Evolutionary conservation across 139 green algal genomes (phyloP).

Genomic region (Chlamydomonas applanata): DNA sequence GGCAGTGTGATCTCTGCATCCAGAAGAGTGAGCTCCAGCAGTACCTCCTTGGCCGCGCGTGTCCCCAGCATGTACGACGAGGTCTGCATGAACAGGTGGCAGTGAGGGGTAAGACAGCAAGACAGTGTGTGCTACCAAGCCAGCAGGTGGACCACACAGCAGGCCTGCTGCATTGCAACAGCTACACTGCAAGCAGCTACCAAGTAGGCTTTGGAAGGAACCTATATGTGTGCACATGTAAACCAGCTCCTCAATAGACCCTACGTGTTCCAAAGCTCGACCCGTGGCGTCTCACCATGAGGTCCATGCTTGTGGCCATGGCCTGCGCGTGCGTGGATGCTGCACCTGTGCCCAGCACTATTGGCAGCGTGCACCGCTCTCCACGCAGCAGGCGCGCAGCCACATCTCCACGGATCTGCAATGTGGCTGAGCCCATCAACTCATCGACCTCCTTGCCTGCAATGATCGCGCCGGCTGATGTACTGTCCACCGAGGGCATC

Average conservation of each 20-base stretch:
- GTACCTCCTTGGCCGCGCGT: conserved; percentile 18
- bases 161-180: too few species aligned
- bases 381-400: conserved; percentile 33
- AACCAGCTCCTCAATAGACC: too few species aligned
- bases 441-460: conserved; percentile 28
- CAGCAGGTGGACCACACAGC: too few species aligned
- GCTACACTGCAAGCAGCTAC: too few species aligned
- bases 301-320: neutral
- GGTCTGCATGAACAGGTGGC: neutral
- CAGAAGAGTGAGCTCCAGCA: conserved; percentile 45
- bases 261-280: too few species aligned
- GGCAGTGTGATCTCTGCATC: conserved; percentile 25
- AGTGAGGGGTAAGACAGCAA: too few species aligned
- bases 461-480: conserved; percentile 12
- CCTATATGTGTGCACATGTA: too few species aligned
- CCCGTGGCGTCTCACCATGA: conserved; percentile 13
- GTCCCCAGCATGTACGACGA: conserved; percentile 7
- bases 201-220: too few species aligned
- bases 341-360: conserved; percentile 9
- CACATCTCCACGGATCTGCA: conserved; percentile 15
- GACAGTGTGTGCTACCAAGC: too few species aligned
- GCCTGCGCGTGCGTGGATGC: too few species aligned
- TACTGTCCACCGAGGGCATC: neutral
- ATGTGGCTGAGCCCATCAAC: conserved; percentile 8
- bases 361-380: conserved; percentile 24